Evolutionary conservation across 192 early-diverging fungal genomes (phyloP).

Genomic region (Gaertneriomyces semiglobifer): DNA sequence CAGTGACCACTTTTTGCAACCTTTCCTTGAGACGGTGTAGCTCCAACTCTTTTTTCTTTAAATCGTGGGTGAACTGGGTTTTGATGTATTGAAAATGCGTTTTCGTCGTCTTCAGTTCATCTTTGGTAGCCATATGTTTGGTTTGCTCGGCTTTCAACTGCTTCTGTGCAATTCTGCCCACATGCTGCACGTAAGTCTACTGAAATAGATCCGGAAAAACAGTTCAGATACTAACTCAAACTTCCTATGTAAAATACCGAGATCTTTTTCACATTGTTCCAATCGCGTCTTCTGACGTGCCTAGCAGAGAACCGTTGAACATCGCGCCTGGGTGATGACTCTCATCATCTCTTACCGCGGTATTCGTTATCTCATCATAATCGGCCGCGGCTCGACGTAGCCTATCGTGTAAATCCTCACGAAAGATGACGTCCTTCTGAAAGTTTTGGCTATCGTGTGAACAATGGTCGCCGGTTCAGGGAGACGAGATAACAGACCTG

Average conservation of each 20-base stretch:
- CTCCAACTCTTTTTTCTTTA: conserved; percentile 28
- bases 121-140: conserved; percentile 22
- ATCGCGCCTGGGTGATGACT: background rate
- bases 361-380: conserved; percentile 21
- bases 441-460: background rate
- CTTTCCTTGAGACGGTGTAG: conserved; percentile 25
- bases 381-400: conserved; percentile 17
- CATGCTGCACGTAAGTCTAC: background rate
- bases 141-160: conserved; percentile 15
- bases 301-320: conserved; percentile 5
- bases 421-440: conserved; percentile 28
- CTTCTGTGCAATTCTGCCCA: conserved; percentile 11
- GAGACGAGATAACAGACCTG: conserved; percentile 6
- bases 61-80: conserved; percentile 34
- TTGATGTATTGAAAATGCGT: conserved; percentile 20
- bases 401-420: conserved; percentile 28
- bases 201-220: background rate
- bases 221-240: conserved; percentile 10
- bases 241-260: conserved; percentile 9
- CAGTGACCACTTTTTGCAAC: conserved; percentile 23
- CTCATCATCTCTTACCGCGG: conserved; percentile 1
- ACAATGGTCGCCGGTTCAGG: too few species aligned
- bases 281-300: conserved; percentile 19
- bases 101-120: conserved; percentile 32
- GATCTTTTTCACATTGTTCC: conserved; percentile 22